Percentiles rank a stretch among this genome's conserved stretches.
These are phyloP conservation scores for Geotrichum citri-aurantii DNA, from an alignment of 1,139 yeast species.

Conservation along the genomic window DNA sequence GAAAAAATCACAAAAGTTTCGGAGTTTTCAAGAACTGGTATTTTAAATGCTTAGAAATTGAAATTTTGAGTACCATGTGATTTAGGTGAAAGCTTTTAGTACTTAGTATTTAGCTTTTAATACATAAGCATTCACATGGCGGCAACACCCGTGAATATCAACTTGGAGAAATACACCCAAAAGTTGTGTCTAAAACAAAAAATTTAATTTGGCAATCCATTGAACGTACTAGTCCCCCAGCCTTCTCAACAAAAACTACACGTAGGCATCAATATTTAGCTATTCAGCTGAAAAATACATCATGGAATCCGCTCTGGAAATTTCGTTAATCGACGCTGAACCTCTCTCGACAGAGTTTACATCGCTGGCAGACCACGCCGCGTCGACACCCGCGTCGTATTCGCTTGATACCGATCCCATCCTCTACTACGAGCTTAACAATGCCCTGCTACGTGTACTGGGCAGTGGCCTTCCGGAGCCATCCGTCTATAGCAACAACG, in stretches of 20 bases:
- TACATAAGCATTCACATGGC: too few relatives aligned
- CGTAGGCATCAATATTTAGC: background rate
- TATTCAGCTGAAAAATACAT: background rate
- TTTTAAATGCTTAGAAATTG: background rate
- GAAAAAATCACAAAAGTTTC: background rate
- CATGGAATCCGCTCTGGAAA: constrained; percentile 4
- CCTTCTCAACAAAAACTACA: background rate
- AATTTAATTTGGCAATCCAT: background rate
- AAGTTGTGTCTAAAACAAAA: background rate
- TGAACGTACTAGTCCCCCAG: background rate
- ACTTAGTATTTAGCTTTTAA: background rate
- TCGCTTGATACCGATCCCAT: constrained; percentile 35
- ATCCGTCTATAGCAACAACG: background rate
- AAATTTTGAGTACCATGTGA: background rate
- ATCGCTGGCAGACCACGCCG: constrained; percentile 30
- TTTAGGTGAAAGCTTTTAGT: background rate
- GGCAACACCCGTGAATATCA: too few relatives aligned
- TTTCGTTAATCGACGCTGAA: constrained; percentile 20
- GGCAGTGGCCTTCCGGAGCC: constrained; percentile 15
- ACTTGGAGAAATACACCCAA: background rate
- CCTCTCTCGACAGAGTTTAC: constrained; percentile 30
- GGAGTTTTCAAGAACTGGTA: background rate
- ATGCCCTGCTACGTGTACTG: constrained; percentile 15
- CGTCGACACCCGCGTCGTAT: constrained; percentile 34
- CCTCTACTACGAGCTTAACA: constrained; percentile 23